These are phyloP conservation scores for Aureobasidium musti DNA, from an alignment of 2,329 filamentous ascomycete species.

Conservation along the genomic window DNA sequence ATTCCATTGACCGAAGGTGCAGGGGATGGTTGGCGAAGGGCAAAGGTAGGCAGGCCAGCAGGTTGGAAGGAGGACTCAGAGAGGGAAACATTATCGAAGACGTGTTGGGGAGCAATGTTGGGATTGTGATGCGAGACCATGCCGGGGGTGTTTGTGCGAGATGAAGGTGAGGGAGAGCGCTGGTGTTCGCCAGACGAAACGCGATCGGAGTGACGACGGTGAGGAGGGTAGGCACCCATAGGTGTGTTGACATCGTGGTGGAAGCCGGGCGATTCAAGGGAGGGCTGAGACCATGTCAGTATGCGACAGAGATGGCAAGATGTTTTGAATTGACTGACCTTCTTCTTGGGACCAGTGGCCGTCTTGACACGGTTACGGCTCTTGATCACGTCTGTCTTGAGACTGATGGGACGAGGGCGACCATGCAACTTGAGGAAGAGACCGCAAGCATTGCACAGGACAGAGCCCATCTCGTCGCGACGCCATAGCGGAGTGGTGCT, in stretches of 20 bases:
- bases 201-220: conserved; percentile 65
- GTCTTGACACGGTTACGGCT: conserved; percentile 98
- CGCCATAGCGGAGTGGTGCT: conserved; percentile 97
- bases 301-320: background rate
- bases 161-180: conserved; percentile 74
- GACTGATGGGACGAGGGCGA: conserved; percentile 85
- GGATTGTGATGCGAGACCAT: conserved; percentile 63
- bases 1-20: conserved; percentile 59
- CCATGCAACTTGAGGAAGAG: conserved; percentile 97
- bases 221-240: conserved; percentile 14
- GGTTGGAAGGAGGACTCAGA: conserved; percentile 68
- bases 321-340: conserved; percentile 18
- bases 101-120: conserved; percentile 70
- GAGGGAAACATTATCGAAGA: conserved; percentile 71
- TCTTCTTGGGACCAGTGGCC: conserved; percentile 72
- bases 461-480: conserved; percentile 90
- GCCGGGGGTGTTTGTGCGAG: conserved; percentile 74
- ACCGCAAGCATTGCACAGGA: conserved; percentile 97
- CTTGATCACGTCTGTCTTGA: conserved; percentile 99
- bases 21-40: conserved; percentile 59
- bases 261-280: conserved; percentile 54
- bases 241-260: conserved; percentile 57
- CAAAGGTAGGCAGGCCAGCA: conserved; percentile 50
- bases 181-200: conserved; percentile 71
- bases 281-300: conserved; percentile 40